Evolutionary conservation across 768 basidiomycete species (phyloP).

Genomic region (Podaxis sp.): DNA sequence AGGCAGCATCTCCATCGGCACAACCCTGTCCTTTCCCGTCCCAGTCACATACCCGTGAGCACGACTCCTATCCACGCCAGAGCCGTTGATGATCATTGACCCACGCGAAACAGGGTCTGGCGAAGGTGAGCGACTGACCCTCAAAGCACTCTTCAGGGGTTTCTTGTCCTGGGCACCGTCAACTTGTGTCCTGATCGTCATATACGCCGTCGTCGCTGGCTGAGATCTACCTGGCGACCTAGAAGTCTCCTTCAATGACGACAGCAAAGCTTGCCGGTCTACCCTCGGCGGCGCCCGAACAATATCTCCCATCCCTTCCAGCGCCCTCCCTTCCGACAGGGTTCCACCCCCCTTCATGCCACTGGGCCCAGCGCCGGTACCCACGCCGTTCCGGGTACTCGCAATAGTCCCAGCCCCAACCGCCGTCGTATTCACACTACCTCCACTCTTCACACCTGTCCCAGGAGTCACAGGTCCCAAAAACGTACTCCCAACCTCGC

Average conservation of each 20-base stretch:
- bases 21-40: neutral
- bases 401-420: neutral
- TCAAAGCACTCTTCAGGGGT: constrained; percentile 64
- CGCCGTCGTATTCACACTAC: neutral
- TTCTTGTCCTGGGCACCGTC: constrained; percentile 34
- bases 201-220: neutral
- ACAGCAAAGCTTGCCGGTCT: constrained; percentile 2
- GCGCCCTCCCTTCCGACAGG: neutral
- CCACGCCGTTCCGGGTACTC: too few species aligned
- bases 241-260: neutral
- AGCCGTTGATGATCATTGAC: too few species aligned
- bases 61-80: neutral
- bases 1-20: neutral
- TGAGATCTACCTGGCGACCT: neutral
- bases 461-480: neutral
- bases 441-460: neutral
- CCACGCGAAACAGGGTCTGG: constrained; percentile 23
- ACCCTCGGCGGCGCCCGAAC: constrained; percentile 9
- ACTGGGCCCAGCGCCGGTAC: neutral
- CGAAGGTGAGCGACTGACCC: constrained; percentile 51
- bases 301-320: neutral
- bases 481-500: neutral
- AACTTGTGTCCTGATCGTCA: neutral
- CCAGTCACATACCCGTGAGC: neutral
- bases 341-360: constrained; percentile 18